Evolutionary conservation across 2,329 filamentous ascomycete genomes (phyloP).

Genomic region (Talaromyces rugulosus): DNA sequence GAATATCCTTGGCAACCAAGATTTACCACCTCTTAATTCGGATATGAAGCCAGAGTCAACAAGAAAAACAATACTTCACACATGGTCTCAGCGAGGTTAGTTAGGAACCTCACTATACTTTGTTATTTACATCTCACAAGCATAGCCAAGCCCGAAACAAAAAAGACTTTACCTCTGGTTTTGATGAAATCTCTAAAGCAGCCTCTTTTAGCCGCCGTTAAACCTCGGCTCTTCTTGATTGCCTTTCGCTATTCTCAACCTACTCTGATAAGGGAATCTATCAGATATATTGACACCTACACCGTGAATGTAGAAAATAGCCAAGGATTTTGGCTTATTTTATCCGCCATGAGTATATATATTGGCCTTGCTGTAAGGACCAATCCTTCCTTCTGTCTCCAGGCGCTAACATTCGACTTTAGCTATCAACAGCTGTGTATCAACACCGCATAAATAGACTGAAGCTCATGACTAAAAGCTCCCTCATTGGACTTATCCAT

Average conservation of each 20-base stretch:
- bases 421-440: conserved; percentile 37
- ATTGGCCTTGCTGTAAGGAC: conserved; percentile 30
- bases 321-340: conserved; percentile 41
- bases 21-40: conserved; percentile 1
- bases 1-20: not conserved
- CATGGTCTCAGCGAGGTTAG: conserved; percentile 7
- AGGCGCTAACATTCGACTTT: not conserved
- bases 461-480: conserved; percentile 40
- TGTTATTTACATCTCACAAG: not conserved
- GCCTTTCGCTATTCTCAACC: conserved; percentile 35
- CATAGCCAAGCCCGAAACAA: conserved; percentile 9
- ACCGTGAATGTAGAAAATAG: conserved; percentile 27
- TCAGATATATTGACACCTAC: conserved; percentile 26
- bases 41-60: conserved; percentile 4
- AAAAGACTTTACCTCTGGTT: conserved; percentile 2
- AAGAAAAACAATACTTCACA: not conserved
- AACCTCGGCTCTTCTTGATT: conserved; percentile 30
- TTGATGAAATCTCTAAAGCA: not conserved
- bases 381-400: not conserved
- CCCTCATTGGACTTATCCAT: conserved; percentile 47
- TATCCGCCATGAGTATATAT: conserved; percentile 37
- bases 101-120: not conserved
- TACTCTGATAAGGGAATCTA: conserved; percentile 33
- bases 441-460: conserved; percentile 41
- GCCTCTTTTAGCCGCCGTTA: conserved; percentile 27